Evolutionary conservation across 257 asterid genomes (phyloP).

Genomic region (Solanum pimpinellifolium): DNA sequence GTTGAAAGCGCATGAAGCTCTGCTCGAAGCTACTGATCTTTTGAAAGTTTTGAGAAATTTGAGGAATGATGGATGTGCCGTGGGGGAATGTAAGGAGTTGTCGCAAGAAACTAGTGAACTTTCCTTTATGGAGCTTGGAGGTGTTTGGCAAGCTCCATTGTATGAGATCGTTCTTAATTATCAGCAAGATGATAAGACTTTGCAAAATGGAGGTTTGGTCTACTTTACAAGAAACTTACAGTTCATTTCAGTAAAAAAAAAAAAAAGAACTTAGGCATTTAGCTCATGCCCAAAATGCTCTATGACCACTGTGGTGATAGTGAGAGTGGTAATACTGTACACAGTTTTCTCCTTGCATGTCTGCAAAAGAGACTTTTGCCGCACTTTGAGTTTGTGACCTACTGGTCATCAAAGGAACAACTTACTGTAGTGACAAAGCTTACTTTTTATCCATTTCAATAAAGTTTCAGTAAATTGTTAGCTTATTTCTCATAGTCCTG

Average conservation of each 20-base stretch:
- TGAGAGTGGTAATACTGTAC: too few species aligned
- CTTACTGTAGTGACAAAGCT: background rate
- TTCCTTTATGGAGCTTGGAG: conserved; percentile 56
- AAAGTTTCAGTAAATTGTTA: background rate
- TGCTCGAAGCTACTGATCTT: conserved; percentile 40
- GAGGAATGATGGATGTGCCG: conserved; percentile 25
- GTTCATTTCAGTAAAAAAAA: background rate
- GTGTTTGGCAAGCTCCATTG: conserved; percentile 75
- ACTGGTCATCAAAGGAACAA: background rate
- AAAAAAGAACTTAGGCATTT: background rate
- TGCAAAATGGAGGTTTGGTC: conserved; percentile 27
- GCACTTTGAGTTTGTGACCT: background rate
- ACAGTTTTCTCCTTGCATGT: background rate
- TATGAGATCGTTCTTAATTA: conserved; percentile 47
- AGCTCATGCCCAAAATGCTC: too few species aligned
- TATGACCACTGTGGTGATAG: too few species aligned
- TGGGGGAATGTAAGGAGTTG: conserved; percentile 16
- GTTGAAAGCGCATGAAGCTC: conserved; percentile 57
- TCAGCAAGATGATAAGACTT: conserved; percentile 10
- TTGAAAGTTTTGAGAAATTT: conserved; percentile 33
- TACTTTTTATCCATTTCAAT: background rate
- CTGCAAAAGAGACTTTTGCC: background rate
- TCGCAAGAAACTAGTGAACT: conserved; percentile 26
- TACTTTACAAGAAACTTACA: background rate
- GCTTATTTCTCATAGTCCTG: background rate